phyloP scores from a whole-genome alignment of 73 alveolate genomes.

The Stentor coeruleus region DNA sequence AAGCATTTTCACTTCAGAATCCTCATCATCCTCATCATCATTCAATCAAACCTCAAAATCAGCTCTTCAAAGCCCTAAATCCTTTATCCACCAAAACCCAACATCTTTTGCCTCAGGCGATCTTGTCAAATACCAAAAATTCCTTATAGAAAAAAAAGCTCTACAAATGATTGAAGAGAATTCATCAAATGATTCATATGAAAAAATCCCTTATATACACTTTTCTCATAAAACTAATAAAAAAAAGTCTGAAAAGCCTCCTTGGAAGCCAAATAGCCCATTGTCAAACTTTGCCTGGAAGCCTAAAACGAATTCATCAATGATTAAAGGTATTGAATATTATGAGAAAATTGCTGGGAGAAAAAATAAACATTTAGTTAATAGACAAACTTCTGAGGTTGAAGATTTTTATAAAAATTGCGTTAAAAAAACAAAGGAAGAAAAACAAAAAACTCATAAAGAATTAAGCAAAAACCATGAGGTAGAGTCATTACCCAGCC shows the following conservation, averaged over 20 bases:
- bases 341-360: neutral
- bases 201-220: neutral
- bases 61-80: no score
- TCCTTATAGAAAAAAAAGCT: constrained; percentile 1
- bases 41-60: no score
- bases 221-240: neutral
- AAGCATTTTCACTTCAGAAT: no score
- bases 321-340: constrained; percentile 17
- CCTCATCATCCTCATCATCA: no score
- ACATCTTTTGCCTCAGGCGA: neutral
- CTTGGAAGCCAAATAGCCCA: neutral
- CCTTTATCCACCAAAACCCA: no score
- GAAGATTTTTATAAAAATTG: neutral
- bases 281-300: neutral
- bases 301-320: constrained; percentile 6
- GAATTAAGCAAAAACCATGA: no score
- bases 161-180: neutral
- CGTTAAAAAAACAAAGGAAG: neutral
- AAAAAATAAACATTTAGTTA: neutral
- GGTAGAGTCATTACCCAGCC: no score
- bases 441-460: neutral
- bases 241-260: neutral
- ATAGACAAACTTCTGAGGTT: no score
- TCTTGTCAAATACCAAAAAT: neutral
- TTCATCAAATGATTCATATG: neutral